Evolutionary conservation across 192 early-diverging fungal species (phyloP).

Genomic region (Obelidium mucronatum): DNA sequence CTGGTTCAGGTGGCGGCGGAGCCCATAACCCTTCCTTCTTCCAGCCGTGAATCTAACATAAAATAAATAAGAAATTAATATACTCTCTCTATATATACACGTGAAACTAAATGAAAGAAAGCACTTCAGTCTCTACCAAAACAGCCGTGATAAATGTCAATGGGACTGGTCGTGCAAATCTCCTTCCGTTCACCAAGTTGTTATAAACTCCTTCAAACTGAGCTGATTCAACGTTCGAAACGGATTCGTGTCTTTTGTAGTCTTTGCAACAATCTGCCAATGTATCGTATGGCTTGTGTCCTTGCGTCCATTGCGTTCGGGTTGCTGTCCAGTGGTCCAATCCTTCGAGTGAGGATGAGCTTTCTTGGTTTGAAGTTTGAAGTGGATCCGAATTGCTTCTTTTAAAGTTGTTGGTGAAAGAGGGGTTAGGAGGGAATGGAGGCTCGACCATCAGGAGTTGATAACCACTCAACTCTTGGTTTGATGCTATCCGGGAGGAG

Average conservation of each 20-base stretch:
- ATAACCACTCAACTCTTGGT: too few species aligned
- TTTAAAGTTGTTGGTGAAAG: too few species aligned
- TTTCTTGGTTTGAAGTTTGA: too few species aligned
- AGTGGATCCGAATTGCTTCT: too few species aligned
- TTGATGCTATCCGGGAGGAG: too few species aligned
- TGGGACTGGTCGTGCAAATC: slow-evolving; percentile 55
- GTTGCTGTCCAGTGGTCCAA: slow-evolving; percentile 43
- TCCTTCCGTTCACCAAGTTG: slow-evolving; percentile 49
- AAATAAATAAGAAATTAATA: slow-evolving; percentile 1
- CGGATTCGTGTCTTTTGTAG: slow-evolving; percentile 40
- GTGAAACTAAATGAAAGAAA: background rate
- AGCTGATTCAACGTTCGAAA: slow-evolving; percentile 43
- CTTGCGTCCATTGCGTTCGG: slow-evolving; percentile 43
- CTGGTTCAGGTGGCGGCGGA: slow-evolving; percentile 18
- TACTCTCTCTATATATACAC: background rate
- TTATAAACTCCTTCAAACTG: slow-evolving; percentile 58
- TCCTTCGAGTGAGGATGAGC: too few species aligned
- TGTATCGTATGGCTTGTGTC: slow-evolving; percentile 51
- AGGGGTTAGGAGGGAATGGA: too few species aligned
- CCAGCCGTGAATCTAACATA: slow-evolving; percentile 53
- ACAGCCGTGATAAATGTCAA: slow-evolving; percentile 55
- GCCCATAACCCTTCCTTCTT: slow-evolving; percentile 54
- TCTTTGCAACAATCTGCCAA: slow-evolving; percentile 20
- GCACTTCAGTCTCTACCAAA: slow-evolving; percentile 35
- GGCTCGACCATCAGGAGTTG: too few species aligned